A percentile compares a stretch with the other conserved stretches of the same genome.
These are phyloP conservation scores for Actinomortierella ambigua DNA, from an alignment of 371 early-diverging fungal genomes.

Conservation along the genomic window DNA sequence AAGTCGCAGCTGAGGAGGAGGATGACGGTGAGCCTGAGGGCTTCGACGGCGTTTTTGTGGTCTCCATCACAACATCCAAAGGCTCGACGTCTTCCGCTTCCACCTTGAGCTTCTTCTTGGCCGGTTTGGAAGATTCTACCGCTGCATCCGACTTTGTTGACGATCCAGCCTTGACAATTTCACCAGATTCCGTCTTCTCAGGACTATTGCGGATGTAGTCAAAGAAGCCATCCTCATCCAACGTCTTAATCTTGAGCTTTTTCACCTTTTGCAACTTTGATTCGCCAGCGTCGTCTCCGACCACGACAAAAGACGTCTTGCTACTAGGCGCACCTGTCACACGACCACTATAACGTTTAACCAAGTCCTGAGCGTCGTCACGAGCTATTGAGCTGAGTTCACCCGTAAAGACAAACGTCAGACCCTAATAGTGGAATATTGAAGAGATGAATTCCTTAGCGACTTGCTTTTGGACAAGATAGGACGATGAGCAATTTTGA, in stretches of 20 bases:
- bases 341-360: conserved; percentile 91
- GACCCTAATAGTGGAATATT: no score
- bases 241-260: conserved; percentile 66
- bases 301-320: conserved; percentile 91
- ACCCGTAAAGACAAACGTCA: conserved; percentile 95
- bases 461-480: no score
- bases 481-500: no score
- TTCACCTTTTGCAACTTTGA: conserved; percentile 90
- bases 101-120: conserved; percentile 13
- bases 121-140: conserved; percentile 9
- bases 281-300: conserved; percentile 94
- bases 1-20: neutral
- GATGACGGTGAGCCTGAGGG: conserved; percentile 17
- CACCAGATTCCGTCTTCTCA: conserved; percentile 32
- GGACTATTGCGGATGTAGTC: conserved; percentile 72
- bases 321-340: conserved; percentile 86
- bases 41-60: neutral
- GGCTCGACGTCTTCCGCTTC: neutral
- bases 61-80: no score
- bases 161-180: conserved; percentile 20
- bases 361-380: conserved; percentile 79
- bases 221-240: conserved; percentile 93
- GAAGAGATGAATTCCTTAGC: no score
- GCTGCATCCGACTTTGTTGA: conserved; percentile 14
- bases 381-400: conserved; percentile 80